Base-by-base conservation (phyloP, 2,329 filamentous ascomycete genomes). In the Colletotrichum costaricense region DNA sequence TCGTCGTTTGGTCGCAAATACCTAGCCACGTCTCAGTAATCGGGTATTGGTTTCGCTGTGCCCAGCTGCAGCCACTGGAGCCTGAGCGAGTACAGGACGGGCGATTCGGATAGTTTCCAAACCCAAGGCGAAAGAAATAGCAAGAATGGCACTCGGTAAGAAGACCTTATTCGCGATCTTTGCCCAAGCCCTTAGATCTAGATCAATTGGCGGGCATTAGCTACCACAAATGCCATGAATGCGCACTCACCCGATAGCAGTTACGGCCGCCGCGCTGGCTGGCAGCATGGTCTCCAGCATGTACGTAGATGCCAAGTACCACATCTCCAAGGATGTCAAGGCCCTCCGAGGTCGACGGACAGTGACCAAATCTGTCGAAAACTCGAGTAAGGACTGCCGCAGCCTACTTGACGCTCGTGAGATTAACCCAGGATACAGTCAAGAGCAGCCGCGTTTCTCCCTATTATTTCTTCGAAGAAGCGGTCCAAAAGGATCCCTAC, bases 271-370 rank as follows among this genome's bases (percentile, higher is more conserved):
- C 5, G 81, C 80, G 57, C 77, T 84, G 30, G 87, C 88, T 9
- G 70, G 70, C 14, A 35, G 70, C 67, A 35, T 65, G 12, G 70
- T 67, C 49, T 62, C 54, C 2, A 49, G 49, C 12, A 65, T 73
- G 70, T 94, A 94, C 76, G 83, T 93, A 57, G 89, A 95, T 78
- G 93, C 90, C 67, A 94, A 93, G 83, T 91, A 89, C 77, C 90
- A 93, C 79, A 79, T 95, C 63, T 80, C 82, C 55, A 90, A 93
- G 77, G 93, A 95, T 79, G 75, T 93, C 19, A 76, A 78, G 0
- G 77, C 77, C 7, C 80, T 93, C n/a, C 79, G 83, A 14, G 81
- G 19, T 19, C 67, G 67, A 35, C 42, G 60, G 30, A 38, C 82
- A 12, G 72, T 83, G n/a, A 84, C 82, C 46, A 81, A 80, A 38